Conservation (phyloP, 2,329 filamentous ascomycete species). For the Phialophora macrospora region DNA sequence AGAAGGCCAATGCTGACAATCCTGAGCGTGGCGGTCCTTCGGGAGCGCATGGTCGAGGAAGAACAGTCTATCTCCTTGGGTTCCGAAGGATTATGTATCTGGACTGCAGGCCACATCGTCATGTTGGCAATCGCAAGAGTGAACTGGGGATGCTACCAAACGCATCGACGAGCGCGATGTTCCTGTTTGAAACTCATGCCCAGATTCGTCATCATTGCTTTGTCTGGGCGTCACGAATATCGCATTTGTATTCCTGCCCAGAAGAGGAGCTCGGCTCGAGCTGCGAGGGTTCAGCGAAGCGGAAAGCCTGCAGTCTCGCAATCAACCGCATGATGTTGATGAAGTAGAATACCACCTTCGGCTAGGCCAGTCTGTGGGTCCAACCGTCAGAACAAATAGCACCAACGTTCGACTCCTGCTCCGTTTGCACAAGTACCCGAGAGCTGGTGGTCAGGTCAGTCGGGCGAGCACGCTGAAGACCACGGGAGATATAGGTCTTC, state of each 20-base stretch:
- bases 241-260: conserved; percentile 9
- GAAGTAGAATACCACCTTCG: not conserved
- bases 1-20: not conserved
- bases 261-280: conserved; percentile 11
- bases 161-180: not conserved
- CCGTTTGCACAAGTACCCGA: not conserved
- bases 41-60: not conserved
- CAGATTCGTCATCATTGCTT: conserved; percentile 5
- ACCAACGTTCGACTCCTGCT: not conserved
- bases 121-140: not conserved
- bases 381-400: not conserved
- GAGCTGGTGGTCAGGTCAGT: not conserved
- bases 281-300: not conserved
- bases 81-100: not conserved
- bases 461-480: not conserved
- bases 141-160: not conserved
- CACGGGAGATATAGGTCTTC: not conserved
- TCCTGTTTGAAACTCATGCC: conserved; percentile 2
- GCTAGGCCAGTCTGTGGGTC: not conserved
- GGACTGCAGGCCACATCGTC: not conserved
- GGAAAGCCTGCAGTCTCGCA: not conserved
- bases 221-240: not conserved
- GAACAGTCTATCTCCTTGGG: not conserved
- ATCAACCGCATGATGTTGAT: not conserved
- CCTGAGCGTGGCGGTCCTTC: not conserved